These are phyloP conservation scores for Singerocomus inundabilis DNA, from an alignment of 1,284 basidiomycete species.

Conservation along the genomic window DNA sequence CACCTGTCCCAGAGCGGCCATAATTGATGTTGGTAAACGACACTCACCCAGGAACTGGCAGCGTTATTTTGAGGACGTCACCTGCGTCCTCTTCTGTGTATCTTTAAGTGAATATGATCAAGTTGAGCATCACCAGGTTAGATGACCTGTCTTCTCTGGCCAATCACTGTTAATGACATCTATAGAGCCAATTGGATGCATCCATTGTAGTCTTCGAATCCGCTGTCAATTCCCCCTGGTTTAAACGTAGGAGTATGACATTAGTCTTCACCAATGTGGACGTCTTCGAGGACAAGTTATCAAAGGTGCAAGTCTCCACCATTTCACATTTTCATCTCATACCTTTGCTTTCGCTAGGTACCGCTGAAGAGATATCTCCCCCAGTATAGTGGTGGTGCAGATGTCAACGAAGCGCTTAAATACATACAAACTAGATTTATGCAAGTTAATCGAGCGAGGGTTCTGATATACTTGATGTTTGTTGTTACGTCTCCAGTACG, in stretches of 20 bases:
- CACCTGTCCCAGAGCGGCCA: neutral
- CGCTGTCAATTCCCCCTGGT: neutral
- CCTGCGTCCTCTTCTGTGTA: constrained; percentile 2
- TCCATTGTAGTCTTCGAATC: neutral
- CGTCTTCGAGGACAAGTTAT: constrained; percentile 6
- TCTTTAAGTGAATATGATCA: constrained; percentile 6
- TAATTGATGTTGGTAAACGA: neutral
- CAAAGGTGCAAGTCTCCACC: constrained; percentile 1
- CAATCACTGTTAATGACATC: neutral
- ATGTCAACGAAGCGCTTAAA: neutral
- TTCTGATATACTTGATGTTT: too few species aligned
- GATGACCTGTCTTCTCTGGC: neutral
- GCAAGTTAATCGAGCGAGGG: too few species aligned
- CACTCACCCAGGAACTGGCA: neutral
- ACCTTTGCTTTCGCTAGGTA: neutral
- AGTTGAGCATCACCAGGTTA: neutral
- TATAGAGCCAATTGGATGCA: neutral
- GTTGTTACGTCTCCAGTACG: too few species aligned
- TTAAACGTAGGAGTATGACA: neutral
- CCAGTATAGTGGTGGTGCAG: constrained; percentile 1
- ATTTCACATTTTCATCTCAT: neutral
- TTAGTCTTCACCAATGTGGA: constrained; percentile 5
- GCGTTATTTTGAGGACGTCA: neutral
- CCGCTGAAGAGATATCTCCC: constrained; percentile 5
- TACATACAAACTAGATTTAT: neutral